Percentiles rank a stretch among this genome's conserved stretches.
Evolutionary conservation across 768 basidiomycete species (phyloP).

Genomic region (Trametopsis cervina): DNA sequence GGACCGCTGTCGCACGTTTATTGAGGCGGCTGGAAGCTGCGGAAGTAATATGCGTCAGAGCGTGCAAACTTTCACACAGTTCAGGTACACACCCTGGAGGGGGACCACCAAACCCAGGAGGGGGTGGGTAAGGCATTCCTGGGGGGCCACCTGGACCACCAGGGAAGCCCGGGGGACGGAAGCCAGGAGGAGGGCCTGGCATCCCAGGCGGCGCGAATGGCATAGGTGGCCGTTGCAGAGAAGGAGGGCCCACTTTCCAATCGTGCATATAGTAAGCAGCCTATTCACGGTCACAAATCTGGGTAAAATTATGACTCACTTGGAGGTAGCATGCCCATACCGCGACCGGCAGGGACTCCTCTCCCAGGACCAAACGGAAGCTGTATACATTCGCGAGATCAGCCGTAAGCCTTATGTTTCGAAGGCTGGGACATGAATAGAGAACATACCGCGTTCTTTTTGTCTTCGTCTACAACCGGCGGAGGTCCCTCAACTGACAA

Average conservation of each 20-base stretch:
- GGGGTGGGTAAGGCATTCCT: constrained; percentile 65
- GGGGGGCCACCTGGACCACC: constrained; percentile 36
- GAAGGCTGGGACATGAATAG: too few relatives aligned
- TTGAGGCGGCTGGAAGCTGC: constrained; percentile 13
- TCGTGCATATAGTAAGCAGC: constrained; percentile 3
- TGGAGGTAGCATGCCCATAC: constrained; percentile 93
- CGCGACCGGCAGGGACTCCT: constrained; percentile 93
- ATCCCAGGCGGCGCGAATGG: constrained; percentile 65
- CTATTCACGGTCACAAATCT: constrained; percentile 3
- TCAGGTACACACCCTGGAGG: constrained; percentile 77
- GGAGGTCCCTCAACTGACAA: constrained; percentile 94
- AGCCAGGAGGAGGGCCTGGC: constrained; percentile 82
- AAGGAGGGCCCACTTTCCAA: constrained; percentile 48
- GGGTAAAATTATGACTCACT: constrained; percentile 40
- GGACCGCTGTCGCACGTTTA: background rate
- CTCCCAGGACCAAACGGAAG: constrained; percentile 86
- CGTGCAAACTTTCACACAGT: too few relatives aligned
- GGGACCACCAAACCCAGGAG: constrained; percentile 74
- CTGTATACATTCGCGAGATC: constrained; percentile 33
- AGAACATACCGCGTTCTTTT: constrained; percentile 64
- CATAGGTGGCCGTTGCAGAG: constrained; percentile 64
- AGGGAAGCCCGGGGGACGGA: constrained; percentile 79
- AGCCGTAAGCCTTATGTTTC: constrained; percentile 5
- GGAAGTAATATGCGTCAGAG: too few relatives aligned
- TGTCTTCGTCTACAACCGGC: constrained; percentile 84